phyloP scores from a whole-genome alignment of 345 rosid species.

The Conringia planisiliqua region DNA sequence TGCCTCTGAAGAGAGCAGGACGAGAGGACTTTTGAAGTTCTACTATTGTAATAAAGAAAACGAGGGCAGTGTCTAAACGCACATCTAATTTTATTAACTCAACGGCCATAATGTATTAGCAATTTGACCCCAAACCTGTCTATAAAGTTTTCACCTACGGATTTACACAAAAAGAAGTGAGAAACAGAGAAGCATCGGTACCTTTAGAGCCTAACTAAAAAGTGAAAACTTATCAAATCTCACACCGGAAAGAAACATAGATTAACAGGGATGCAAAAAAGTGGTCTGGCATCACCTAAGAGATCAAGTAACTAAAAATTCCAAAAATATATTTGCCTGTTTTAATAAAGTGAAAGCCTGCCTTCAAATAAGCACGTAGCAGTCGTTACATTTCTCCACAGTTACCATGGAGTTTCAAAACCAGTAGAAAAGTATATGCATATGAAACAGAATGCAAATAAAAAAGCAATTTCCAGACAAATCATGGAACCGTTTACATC shows the following conservation, averaged over 20 bases:
- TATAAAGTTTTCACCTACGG: neutral
- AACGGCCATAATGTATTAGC: neutral
- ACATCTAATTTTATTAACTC: no score
- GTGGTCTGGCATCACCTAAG: neutral
- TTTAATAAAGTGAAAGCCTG: conserved; percentile 46
- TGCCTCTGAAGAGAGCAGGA: neutral
- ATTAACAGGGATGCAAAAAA: neutral
- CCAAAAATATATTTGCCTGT: conserved; percentile 37
- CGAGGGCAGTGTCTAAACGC: neutral
- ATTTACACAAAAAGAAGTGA: neutral
- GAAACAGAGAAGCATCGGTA: no score
- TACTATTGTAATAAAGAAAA: neutral
- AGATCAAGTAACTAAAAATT: conserved; percentile 21
- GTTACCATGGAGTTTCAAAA: conserved; percentile 37
- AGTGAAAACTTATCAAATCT: no score
- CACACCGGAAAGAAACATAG: neutral
- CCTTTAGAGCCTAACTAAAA: no score
- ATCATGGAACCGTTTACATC: neutral
- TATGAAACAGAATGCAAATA: conserved; percentile 36
- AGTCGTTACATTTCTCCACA: no score
- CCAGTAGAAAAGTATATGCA: conserved; percentile 21
- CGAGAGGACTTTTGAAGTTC: neutral
- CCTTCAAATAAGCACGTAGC: neutral
- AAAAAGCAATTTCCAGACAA: conserved; percentile 21
- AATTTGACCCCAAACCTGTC: neutral